A percentile compares a stretch with the other conserved stretches of the same genome.
Conservation (phyloP, 2,329 filamentous ascomycete species). For the Pseudogymnoascus sp. region DNA sequence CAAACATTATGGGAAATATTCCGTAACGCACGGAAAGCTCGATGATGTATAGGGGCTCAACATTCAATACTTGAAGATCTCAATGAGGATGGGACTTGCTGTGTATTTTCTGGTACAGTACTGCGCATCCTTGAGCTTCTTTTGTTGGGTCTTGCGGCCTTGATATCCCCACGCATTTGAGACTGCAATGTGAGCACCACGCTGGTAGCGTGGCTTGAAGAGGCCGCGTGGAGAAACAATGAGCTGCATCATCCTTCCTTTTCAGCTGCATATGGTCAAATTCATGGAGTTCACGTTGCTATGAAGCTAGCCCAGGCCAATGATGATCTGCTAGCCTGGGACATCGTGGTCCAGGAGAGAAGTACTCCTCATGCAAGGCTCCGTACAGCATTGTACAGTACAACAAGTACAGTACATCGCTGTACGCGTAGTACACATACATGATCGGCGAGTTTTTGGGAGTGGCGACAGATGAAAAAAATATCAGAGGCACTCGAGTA, state of each 20-base stretch:
- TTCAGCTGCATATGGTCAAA: neutral
- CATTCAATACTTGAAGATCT: neutral
- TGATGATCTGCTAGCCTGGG: neutral
- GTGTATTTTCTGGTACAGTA: neutral
- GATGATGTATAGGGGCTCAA: neutral
- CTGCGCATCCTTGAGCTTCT: neutral
- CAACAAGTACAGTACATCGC: neutral
- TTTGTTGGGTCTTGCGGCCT: neutral
- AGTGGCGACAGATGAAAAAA: neutral
- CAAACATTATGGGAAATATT: neutral
- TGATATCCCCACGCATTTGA: neutral
- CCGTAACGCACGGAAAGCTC: neutral
- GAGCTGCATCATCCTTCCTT: neutral
- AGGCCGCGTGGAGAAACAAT: neutral
- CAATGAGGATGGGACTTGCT: neutral
- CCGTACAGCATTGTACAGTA: neutral
- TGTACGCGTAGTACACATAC: neutral
- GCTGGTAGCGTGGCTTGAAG: neutral
- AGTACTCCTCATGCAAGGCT: neutral
- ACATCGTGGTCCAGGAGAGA: neutral
- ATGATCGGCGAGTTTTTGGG: neutral
- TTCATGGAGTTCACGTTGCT: conserved; percentile 3
- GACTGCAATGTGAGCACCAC: neutral
- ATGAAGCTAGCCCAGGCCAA: neutral
- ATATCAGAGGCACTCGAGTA: neutral